These are phyloP conservation scores for Favolaschia claudopus DNA, from an alignment of 768 basidiomycete genomes.

Conservation along the genomic window DNA sequence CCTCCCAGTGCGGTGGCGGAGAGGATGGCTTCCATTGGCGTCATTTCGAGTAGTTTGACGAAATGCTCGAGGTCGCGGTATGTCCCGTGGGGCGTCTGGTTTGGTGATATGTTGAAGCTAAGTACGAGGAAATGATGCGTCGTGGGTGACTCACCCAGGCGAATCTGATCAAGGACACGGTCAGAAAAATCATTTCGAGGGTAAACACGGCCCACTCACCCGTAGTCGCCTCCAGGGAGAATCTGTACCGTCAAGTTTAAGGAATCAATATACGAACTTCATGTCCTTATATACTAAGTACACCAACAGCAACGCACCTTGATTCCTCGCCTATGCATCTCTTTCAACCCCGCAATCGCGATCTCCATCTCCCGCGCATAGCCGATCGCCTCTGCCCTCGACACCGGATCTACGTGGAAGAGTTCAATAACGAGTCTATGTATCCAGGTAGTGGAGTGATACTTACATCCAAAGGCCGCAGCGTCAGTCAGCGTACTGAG, in stretches of 20 bases:
- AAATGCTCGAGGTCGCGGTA: slow-evolving; percentile 47
- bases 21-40: slow-evolving; percentile 46
- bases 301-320: slow-evolving; percentile 16
- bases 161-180: neutral
- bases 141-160: slow-evolving; percentile 5
- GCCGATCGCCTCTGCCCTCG: slow-evolving; percentile 28
- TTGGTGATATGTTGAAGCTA: no score
- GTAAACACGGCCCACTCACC: slow-evolving; percentile 26
- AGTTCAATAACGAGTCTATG: neutral
- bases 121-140: neutral
- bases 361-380: slow-evolving; percentile 42
- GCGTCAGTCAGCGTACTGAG: slow-evolving; percentile 36
- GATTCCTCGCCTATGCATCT: slow-evolving; percentile 44
- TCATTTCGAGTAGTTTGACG: slow-evolving; percentile 41
- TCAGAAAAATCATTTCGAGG: no score
- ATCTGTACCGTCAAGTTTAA: no score
- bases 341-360: slow-evolving; percentile 40
- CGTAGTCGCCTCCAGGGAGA: slow-evolving; percentile 47
- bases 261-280: no score
- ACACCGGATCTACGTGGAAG: slow-evolving; percentile 13
- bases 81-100: slow-evolving; percentile 43
- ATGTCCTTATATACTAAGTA: neutral
- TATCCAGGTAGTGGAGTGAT: neutral
- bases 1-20: slow-evolving; percentile 44
- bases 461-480: slow-evolving; percentile 31